Conservation (phyloP, 495 filamentous ascomycete species). For the Tuber umbilicatum region DNA sequence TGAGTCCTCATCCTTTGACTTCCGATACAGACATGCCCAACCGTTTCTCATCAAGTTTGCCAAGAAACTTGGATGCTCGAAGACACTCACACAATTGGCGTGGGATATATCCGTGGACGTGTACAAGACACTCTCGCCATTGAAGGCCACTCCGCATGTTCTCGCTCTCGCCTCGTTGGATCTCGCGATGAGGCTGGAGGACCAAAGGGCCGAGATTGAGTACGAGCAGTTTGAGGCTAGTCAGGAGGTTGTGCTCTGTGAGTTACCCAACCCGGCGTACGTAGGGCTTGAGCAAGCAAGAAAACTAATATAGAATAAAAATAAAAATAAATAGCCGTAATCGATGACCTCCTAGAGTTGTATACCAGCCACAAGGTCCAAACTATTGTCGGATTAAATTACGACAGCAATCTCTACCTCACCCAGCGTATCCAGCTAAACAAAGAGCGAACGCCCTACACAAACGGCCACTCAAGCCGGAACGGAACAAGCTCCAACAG, state of each 20-base stretch:
- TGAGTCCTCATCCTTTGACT: constrained; percentile 89
- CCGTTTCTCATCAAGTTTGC: constrained; percentile 70
- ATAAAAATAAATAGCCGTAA: constrained; percentile 23
- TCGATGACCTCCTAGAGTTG: constrained; percentile 38
- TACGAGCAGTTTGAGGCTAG: constrained; percentile 53
- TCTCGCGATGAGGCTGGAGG: constrained; percentile 63
- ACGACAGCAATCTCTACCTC: constrained; percentile 68
- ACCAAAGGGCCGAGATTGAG: constrained; percentile 44
- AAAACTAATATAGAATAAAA: constrained; percentile 1
- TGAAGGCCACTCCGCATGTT: constrained; percentile 75
- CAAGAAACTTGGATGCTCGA: constrained; percentile 47
- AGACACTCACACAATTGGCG: constrained; percentile 54
- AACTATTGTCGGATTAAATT: constrained; percentile 65
- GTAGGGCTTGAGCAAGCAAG: background rate
- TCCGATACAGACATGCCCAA: constrained; percentile 81
- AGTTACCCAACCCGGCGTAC: background rate
- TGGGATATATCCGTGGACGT: constrained; percentile 80
- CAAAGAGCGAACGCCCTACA: constrained; percentile 52
- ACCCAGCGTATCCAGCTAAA: constrained; percentile 80
- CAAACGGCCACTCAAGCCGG: constrained; percentile 43
- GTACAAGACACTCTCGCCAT: constrained; percentile 83
- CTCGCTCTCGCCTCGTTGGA: constrained; percentile 78
- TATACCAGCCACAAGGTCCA: constrained; percentile 61
- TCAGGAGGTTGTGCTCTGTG: constrained; percentile 60
- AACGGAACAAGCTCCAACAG: constrained; percentile 42